Percentiles rank a stretch among this genome's conserved stretches.
These are phyloP conservation scores for Areca catechu DNA, from an alignment of 176 grass and related monocot species.

Conservation along the genomic window DNA sequence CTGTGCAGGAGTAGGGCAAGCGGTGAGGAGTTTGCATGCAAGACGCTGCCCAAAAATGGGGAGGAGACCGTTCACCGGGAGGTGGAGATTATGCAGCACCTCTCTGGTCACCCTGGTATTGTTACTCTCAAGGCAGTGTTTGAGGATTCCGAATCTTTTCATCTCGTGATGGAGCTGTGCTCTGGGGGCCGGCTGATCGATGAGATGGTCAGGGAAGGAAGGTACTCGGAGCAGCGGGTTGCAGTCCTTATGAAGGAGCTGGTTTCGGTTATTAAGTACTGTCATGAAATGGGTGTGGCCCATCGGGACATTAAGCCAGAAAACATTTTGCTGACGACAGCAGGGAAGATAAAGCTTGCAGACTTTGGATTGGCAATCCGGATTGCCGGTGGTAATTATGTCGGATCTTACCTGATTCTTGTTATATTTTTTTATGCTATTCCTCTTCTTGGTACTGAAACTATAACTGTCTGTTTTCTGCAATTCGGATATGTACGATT, in stretches of 20 bases:
- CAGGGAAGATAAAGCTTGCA: conserved; percentile 61
- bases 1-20: conserved; percentile 53
- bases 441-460: no score
- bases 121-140: conserved; percentile 85
- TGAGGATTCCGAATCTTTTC: conserved; percentile 61
- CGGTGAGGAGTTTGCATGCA: conserved; percentile 72
- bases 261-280: conserved; percentile 71
- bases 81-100: conserved; percentile 99
- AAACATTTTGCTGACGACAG: conserved; percentile 70
- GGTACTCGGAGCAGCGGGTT: conserved; percentile 49
- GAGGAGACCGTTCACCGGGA: conserved; percentile 90
- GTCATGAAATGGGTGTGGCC: conserved; percentile 88
- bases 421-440: no score
- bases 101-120: conserved; percentile 83
- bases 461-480: no score
- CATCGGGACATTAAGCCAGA: conserved; percentile 94
- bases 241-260: conserved; percentile 61
- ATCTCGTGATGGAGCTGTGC: conserved; percentile 94
- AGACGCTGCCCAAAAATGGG: conserved; percentile 61
- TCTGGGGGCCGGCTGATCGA: conserved; percentile 57
- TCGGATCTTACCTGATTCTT: not conserved
- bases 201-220: conserved; percentile 41
- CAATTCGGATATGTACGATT: no score
- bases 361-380: conserved; percentile 86
- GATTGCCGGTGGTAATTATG: conserved; percentile 51